Conservation (phyloP, 768 basidiomycete species). For the Pleurotus tuber-regium region DNA sequence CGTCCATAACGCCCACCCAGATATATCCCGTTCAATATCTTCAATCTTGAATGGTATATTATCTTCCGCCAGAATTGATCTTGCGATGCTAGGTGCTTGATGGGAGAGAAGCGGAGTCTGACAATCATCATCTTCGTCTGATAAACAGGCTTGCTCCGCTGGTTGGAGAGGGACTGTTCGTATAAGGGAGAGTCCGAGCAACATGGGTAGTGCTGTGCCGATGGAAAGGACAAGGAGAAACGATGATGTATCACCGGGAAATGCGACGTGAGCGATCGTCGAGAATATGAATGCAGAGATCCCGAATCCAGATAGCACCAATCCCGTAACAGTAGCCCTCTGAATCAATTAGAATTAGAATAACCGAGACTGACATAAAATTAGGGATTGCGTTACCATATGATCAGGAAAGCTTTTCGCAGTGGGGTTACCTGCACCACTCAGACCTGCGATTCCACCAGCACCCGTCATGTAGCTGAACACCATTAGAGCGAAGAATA, state of each 20-base stretch:
- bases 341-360: constrained; percentile 18
- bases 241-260: constrained; percentile 74
- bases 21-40: background rate
- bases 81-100: background rate
- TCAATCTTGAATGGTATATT: background rate
- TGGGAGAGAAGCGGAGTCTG: constrained; percentile 15
- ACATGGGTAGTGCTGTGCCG: constrained; percentile 78
- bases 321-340: constrained; percentile 73
- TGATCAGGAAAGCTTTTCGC: constrained; percentile 80
- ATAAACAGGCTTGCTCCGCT: constrained; percentile 15
- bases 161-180: constrained; percentile 57
- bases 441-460: constrained; percentile 72
- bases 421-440: constrained; percentile 70
- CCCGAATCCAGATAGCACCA: constrained; percentile 88
- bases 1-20: constrained; percentile 18
- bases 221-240: constrained; percentile 74
- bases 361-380: background rate
- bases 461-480: constrained; percentile 74
- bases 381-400: constrained; percentile 35
- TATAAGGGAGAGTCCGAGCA: constrained; percentile 73
- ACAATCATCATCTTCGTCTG: constrained; percentile 14
- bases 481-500: constrained; percentile 50
- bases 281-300: constrained; percentile 94
- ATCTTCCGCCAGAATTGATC: background rate
- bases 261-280: constrained; percentile 65